Percentiles rank a stretch among this genome's conserved stretches.
phyloP scores from a whole-genome alignment of 305 asterid genomes.

The Solanum aculeatissimum region DNA sequence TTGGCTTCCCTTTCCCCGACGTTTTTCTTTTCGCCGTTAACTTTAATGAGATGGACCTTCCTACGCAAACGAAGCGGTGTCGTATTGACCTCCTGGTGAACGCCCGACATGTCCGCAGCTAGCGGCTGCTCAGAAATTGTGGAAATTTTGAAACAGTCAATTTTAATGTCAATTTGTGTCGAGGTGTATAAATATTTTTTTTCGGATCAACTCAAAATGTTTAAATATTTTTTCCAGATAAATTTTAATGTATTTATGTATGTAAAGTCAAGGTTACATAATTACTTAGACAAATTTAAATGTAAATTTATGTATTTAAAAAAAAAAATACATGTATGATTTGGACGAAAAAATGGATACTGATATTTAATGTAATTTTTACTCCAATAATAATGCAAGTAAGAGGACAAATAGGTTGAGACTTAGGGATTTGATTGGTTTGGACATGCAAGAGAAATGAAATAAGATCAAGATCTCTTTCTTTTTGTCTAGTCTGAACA shows the following conservation, averaged over 20 bases:
- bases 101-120: not conserved
- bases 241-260: not conserved
- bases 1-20: not conserved
- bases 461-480: not conserved
- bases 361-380: not conserved
- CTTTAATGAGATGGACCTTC: not conserved
- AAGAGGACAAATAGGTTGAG: not conserved
- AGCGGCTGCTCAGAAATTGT: not conserved
- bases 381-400: not conserved
- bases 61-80: not conserved
- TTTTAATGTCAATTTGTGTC: not conserved
- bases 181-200: not conserved
- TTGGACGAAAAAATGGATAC: not conserved
- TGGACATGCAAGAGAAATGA: not conserved
- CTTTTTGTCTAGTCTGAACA: not conserved
- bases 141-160: not conserved
- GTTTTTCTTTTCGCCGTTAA: not conserved
- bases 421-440: not conserved
- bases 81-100: not conserved
- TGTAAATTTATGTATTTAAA: not conserved
- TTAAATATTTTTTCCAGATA: not conserved
- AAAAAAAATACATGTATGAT: not conserved
- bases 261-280: not conserved
- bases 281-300: not conserved
- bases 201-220: not conserved